Base-by-base conservation (phyloP, 1,284 basidiomycete genomes). In the Malassezia globosa region DNA sequence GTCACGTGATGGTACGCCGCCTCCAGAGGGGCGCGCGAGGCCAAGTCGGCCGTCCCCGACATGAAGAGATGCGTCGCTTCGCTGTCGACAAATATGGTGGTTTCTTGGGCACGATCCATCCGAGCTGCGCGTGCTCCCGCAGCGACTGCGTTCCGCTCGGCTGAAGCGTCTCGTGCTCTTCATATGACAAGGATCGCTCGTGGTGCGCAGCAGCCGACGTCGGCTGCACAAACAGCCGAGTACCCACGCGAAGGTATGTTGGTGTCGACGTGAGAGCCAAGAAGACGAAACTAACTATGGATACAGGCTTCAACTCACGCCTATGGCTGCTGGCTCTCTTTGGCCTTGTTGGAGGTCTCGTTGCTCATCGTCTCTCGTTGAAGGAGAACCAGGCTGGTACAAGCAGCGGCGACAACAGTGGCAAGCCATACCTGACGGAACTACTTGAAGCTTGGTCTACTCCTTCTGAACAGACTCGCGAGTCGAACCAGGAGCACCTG, bases 181-280 rank as follows among this genome's bases (percentile, higher is more conserved):
- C 50, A 52, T 25, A 36, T 31, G 16, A 41, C 50, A 37, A 39
- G 44, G 11, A 37, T 33, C 8, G 50, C 24, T 37, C 37, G 18
- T 34, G 50, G 19, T 18, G 40, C 19, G 22, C 33, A 46, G 6
- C 42, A 33, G 23, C 50, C 50, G 11, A 42, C 23, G 25, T 52
- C 50, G 2, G 50, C 44, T 4, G 50, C 37, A 21, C 50, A 52
- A 42, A 37, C 44, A 7, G 50, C 50, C 22, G 25, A 47, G 36
- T 52, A 52, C 45, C 44, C 50, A 3, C 31, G n/a, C 13, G 44
- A 52, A 35, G 50, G 50, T 52, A 21, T n/a, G 50, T 47, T 5
- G 5, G 4, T 7, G 3, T n/a, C n/a, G n/a, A n/a, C n/a, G n/a
- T n/a, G n/a, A n/a, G n/a, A n/a, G n/a, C n/a, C n/a, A n/a, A n/a